Evolutionary conservation across 352 stramenopile genomes (phyloP).

Genomic region (Phytophthora hibernalis): DNA sequence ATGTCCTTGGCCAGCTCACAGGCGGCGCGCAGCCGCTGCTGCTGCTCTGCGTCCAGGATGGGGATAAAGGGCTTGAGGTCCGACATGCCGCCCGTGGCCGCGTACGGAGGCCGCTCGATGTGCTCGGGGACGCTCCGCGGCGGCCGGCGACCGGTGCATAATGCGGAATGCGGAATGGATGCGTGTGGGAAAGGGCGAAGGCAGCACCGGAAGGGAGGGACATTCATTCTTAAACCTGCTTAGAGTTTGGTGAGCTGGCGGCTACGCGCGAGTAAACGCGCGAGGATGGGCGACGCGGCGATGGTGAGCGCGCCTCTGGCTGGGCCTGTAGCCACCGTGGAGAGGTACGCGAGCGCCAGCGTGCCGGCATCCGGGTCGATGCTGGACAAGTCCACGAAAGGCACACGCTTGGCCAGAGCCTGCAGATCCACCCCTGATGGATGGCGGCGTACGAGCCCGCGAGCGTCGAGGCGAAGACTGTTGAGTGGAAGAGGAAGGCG

Average conservation of each 20-base stretch:
- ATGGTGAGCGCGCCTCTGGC: slow-evolving; percentile 79
- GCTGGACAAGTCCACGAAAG: slow-evolving; percentile 75
- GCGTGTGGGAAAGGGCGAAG: slow-evolving; percentile 14
- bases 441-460: slow-evolving; percentile 80
- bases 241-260: slow-evolving; percentile 26
- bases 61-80: slow-evolving; percentile 77
- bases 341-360: slow-evolving; percentile 92
- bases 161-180: not conserved
- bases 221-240: slow-evolving; percentile 4
- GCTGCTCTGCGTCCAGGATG: slow-evolving; percentile 73
- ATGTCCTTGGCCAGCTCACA: slow-evolving; percentile 83
- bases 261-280: slow-evolving; percentile 63
- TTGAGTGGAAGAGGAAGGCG: slow-evolving; percentile 92
- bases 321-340: slow-evolving; percentile 87
- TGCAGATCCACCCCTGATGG: slow-evolving; percentile 69
- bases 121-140: slow-evolving; percentile 57
- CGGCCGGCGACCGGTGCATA: slow-evolving; percentile 57
- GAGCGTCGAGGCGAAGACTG: slow-evolving; percentile 96
- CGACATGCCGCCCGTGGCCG: slow-evolving; percentile 67
- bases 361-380: slow-evolving; percentile 75
- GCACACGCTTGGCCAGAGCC: slow-evolving; percentile 57
- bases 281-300: slow-evolving; percentile 72
- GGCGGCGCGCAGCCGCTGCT: slow-evolving; percentile 69
- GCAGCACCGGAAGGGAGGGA: slow-evolving; percentile 9
- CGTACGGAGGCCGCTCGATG: slow-evolving; percentile 76